phyloP scores from a whole-genome alignment of 495 filamentous ascomycete species.

The Talaromyces nanjingensis region DNA sequence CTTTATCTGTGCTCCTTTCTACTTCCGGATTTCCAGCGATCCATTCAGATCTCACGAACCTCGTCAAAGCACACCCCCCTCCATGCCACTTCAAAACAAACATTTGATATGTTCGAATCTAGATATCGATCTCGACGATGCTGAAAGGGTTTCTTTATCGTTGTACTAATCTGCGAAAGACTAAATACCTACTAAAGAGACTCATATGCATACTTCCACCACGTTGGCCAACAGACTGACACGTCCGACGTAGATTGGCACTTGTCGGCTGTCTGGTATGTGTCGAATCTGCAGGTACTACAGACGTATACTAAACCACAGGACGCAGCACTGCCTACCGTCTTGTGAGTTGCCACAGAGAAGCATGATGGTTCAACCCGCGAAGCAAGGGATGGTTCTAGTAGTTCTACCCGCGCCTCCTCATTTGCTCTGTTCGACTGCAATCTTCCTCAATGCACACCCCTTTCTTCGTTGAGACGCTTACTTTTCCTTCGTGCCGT shows the following conservation, averaged over 20 bases:
- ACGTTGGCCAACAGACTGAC: not conserved
- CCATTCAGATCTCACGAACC: not conserved
- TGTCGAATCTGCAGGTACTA: not conserved
- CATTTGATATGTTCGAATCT: not conserved
- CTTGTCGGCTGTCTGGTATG: slow-evolving; percentile 2
- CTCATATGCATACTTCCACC: not conserved
- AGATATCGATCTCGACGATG: not conserved
- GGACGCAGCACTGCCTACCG: not conserved
- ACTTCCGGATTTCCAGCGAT: not conserved
- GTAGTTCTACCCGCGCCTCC: not conserved
- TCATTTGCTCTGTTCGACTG: slow-evolving; percentile 3
- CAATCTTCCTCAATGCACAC: slow-evolving; percentile 1
- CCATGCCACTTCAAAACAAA: not conserved
- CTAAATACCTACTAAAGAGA: not conserved
- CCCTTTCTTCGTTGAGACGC: slow-evolving; percentile 5
- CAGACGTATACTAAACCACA: not conserved
- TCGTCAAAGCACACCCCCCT: not conserved
- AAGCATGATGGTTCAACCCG: slow-evolving; percentile 6
- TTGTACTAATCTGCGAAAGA: not conserved
- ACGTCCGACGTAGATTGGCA: not conserved
- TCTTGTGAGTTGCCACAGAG: slow-evolving; percentile 4
- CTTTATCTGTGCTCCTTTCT: not conserved
- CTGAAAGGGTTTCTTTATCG: not conserved
- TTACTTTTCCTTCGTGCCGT: not conserved
- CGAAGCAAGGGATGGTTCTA: slow-evolving; percentile 11